A percentile compares a stretch with the other conserved stretches of the same genome.
Conservation (phyloP, 495 filamentous ascomycete genomes). For the Platismatia glauca region DNA sequence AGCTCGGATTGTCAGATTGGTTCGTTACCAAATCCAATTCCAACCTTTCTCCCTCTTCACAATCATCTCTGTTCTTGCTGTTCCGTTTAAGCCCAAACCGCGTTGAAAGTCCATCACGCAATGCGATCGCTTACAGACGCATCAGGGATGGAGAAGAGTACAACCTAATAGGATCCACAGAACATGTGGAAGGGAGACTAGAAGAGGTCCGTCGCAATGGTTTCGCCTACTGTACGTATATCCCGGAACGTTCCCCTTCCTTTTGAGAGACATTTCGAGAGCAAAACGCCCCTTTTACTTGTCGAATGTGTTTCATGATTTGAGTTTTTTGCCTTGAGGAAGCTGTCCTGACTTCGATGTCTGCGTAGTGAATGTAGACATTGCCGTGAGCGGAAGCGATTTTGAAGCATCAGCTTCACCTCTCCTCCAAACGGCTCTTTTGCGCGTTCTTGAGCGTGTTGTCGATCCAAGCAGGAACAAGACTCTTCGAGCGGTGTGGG, state of each 20-base stretch:
- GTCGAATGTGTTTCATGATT: neutral
- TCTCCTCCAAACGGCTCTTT: slow-evolving; percentile 60
- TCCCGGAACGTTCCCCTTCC: neutral
- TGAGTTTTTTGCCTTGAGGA: neutral
- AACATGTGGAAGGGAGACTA: slow-evolving; percentile 71
- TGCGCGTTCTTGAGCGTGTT: slow-evolving; percentile 63
- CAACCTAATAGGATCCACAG: slow-evolving; percentile 89
- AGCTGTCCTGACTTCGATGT: neutral
- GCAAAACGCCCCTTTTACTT: neutral
- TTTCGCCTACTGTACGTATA: slow-evolving; percentile 52
- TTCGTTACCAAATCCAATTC: neutral
- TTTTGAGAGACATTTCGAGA: neutral
- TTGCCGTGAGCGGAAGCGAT: slow-evolving; percentile 63
- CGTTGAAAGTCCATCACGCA: neutral
- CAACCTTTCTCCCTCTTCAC: neutral
- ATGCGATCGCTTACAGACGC: neutral
- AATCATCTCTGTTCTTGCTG: neutral
- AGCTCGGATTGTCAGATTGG: neutral
- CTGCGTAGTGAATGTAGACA: slow-evolving; percentile 64
- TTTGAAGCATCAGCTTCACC: slow-evolving; percentile 75
- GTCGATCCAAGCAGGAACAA: slow-evolving; percentile 62
- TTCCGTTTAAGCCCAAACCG: neutral
- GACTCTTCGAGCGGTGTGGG: slow-evolving; percentile 69
- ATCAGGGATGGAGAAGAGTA: slow-evolving; percentile 70
- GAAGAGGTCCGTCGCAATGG: slow-evolving; percentile 50